phyloP scores from a whole-genome alignment of 2,329 filamentous ascomycete genomes.

The Xylariaceae sp. region DNA sequence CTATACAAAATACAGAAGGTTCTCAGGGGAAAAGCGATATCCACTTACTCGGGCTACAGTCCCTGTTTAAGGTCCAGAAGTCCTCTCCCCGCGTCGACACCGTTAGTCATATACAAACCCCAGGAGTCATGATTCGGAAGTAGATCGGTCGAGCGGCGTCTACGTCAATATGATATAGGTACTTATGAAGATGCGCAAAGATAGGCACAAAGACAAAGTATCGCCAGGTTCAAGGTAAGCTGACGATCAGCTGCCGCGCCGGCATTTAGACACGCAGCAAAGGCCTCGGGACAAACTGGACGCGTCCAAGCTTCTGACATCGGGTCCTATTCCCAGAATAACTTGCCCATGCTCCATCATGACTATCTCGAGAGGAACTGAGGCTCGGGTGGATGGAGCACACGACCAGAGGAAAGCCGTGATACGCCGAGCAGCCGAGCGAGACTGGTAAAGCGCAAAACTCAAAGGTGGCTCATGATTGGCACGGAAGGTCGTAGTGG shows the following conservation, averaged over 20 bases:
- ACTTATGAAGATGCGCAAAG: no score
- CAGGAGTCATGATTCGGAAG: conserved; percentile 24
- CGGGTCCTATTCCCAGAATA: no score
- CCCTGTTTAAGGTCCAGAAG: background rate
- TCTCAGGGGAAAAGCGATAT: background rate
- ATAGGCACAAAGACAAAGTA: conserved; percentile 7
- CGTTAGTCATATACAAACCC: conserved; percentile 13
- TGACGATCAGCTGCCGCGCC: conserved; percentile 4
- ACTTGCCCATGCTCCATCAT: no score
- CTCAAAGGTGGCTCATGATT: background rate
- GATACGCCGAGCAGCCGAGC: conserved; percentile 47
- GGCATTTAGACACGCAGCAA: conserved; percentile 9
- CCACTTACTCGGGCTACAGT: background rate
- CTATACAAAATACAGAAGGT: background rate
- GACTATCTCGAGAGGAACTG: conserved; percentile 22
- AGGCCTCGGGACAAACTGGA: conserved; percentile 14
- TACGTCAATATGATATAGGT: conserved; percentile 16
- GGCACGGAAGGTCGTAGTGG: no score
- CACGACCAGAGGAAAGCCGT: conserved; percentile 29
- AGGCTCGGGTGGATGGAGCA: conserved; percentile 10
- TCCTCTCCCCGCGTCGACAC: conserved; percentile 2
- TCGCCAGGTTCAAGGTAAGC: background rate
- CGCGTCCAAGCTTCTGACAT: conserved; percentile 21
- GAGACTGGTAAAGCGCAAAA: conserved; percentile 6
- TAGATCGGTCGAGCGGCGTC: conserved; percentile 34